Evolutionary conservation across 1,284 basidiomycete species (phyloP).

Genomic region (Boletus albobrunnescens): DNA sequence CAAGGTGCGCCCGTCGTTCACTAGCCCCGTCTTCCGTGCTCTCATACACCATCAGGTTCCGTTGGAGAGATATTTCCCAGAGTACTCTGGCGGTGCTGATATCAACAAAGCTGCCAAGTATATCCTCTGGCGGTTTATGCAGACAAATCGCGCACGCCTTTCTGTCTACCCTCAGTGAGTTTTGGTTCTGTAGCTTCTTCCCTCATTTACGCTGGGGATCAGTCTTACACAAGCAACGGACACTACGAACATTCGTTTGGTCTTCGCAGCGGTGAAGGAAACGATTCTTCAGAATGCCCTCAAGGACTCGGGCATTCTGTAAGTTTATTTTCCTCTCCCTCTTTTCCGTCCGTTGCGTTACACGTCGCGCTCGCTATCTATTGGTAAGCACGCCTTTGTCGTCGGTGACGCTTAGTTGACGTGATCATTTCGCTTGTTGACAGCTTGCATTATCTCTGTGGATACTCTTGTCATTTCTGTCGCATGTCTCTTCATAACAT

Average conservation of each 20-base stretch:
- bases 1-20: constrained; percentile 47
- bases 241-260: constrained; percentile 79
- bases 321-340: constrained; percentile 8
- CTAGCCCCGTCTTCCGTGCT: not conserved
- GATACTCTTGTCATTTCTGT: constrained; percentile 25
- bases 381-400: constrained; percentile 15
- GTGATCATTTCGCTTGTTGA: not conserved
- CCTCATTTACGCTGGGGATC: not conserved
- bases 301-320: constrained; percentile 77
- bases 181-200: not conserved
- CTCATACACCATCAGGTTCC: constrained; percentile 50
- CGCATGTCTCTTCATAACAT: constrained; percentile 24
- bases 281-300: constrained; percentile 91
- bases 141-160: constrained; percentile 84
- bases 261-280: constrained; percentile 97
- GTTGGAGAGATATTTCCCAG: constrained; percentile 87
- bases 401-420: constrained; percentile 1
- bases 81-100: constrained; percentile 90
- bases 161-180: constrained; percentile 92
- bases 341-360: constrained; percentile 1
- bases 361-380: constrained; percentile 22
- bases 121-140: constrained; percentile 96
- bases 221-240: constrained; percentile 81
- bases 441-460: constrained; percentile 34
- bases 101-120: constrained; percentile 99